Evolutionary conservation across 306 rosid genomes (phyloP).

Genomic region (Senna siamea): DNA sequence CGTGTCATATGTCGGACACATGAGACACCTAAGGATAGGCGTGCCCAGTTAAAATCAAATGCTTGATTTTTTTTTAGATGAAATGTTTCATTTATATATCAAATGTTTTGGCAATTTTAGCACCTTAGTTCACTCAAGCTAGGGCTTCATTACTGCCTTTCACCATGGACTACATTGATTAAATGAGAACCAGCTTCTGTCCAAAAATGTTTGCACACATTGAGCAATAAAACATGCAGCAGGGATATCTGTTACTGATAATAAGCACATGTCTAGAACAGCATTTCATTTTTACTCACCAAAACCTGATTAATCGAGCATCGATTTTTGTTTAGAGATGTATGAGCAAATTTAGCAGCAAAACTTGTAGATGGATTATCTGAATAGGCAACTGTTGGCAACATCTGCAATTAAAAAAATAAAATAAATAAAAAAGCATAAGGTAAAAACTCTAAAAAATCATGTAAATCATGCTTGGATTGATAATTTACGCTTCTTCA

Average conservation of each 20-base stretch:
- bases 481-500: not conserved
- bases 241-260: constrained; percentile 10
- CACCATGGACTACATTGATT: not conserved
- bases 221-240: constrained; percentile 20
- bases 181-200: not conserved
- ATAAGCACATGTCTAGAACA: constrained; percentile 28
- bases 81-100: too few species aligned
- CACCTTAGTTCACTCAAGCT: too few species aligned
- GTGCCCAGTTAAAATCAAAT: too few species aligned
- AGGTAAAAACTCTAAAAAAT: constrained; percentile 23
- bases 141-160: too few species aligned
- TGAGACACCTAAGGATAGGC: too few species aligned
- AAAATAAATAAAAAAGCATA: not conserved
- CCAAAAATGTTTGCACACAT: constrained; percentile 28
- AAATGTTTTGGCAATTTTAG: too few species aligned
- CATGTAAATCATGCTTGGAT: constrained; percentile 24
- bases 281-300: constrained; percentile 60
- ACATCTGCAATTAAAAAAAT: constrained; percentile 60
- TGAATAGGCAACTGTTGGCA: constrained; percentile 87
- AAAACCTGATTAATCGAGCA: constrained; percentile 89
- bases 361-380: constrained; percentile 98
- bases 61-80: too few species aligned
- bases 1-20: too few species aligned
- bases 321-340: constrained; percentile 92
- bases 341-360: constrained; percentile 93